Evolutionary conservation across 768 basidiomycete genomes (phyloP), one percentile per base, ranked within the genome.

Genomic region (Russula brevipes): DNA sequence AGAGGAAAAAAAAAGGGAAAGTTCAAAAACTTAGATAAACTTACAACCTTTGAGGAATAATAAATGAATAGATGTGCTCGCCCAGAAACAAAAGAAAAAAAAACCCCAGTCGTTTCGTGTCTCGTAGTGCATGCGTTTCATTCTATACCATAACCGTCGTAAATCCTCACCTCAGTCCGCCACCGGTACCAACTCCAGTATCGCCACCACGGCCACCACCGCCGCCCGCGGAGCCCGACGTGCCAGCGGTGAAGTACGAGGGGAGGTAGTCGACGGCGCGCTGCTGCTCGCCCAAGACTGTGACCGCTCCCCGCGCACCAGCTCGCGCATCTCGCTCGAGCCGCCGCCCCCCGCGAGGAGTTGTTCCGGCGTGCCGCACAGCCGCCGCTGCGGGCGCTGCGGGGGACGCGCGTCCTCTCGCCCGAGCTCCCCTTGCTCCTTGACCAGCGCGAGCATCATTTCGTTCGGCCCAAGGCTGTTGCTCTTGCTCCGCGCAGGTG

Each of bases 391-490:
- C n/a, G n/a, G n/a, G n/a, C n/a, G n/a, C n/a, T n/a, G 54, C 5
- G 47, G 54, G 8, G 8, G 24, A 10, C 11, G 30, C 38, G 11
- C 8, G 12, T 53, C 57, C 3, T 42, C 58, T 10, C 53, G 46
- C 1, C 55, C 61, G 1, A 62, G 42, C 33, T 65, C 66, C 36
- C 64, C 64, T 6, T 57, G 60, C 42, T 67, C 66, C 46, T 63
- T 67, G 12, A 67, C 66, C 1, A 64, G 64, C 31, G 66, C 52
- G 5, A 67, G 64, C 19, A 51, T 56, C 54, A n/a, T n/a, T n/a
- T 66, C 66, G 61, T 24, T 38, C 31, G 54, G 42, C 1, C 59
- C 63, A 8, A 64, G 63, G 53, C 66, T 67, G 11, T 59, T 67
- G 7, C 55, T 65, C 41, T 61, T 36, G 6, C 65, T 66, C 53